phyloP scores from a whole-genome alignment of 495 filamentous ascomycete genomes.

The Hypoxylon subgilvum region DNA sequence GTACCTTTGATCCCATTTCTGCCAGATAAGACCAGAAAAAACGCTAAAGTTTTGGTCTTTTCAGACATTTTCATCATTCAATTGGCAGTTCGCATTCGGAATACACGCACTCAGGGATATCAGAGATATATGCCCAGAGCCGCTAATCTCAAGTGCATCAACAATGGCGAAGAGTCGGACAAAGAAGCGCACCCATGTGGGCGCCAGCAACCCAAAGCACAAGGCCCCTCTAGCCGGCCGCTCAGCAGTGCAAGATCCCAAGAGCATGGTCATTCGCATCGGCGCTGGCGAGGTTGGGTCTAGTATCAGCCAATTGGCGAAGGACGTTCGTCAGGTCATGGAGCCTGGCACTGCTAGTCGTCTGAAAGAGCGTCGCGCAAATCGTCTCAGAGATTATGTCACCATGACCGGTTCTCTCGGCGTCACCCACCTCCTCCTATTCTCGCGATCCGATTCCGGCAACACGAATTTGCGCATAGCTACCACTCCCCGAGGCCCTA shows the following conservation, averaged over 20 bases:
- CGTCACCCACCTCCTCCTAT: conserved; percentile 91
- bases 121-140: neutral
- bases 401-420: conserved; percentile 95
- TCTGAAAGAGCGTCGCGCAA: conserved; percentile 85
- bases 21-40: conserved; percentile 22
- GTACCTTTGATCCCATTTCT: conserved; percentile 23
- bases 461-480: conserved; percentile 93
- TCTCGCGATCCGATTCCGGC: conserved; percentile 85
- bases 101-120: too few relatives aligned
- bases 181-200: conserved; percentile 88
- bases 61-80: conserved; percentile 2
- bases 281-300: conserved; percentile 92
- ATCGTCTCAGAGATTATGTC: conserved; percentile 89
- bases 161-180: conserved; percentile 80
- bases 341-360: conserved; percentile 90
- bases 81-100: too few relatives aligned
- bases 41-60: conserved; percentile 16
- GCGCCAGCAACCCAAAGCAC: conserved; percentile 66
- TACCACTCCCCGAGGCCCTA: conserved; percentile 88
- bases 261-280: conserved; percentile 98
- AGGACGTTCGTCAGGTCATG: conserved; percentile 92
- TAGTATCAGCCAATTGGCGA: conserved; percentile 87
- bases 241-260: conserved; percentile 67
- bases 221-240: conserved; percentile 36
- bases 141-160: neutral